Conservation (phyloP, 805 yeast species). For the Ogataea saltuana region DNA sequence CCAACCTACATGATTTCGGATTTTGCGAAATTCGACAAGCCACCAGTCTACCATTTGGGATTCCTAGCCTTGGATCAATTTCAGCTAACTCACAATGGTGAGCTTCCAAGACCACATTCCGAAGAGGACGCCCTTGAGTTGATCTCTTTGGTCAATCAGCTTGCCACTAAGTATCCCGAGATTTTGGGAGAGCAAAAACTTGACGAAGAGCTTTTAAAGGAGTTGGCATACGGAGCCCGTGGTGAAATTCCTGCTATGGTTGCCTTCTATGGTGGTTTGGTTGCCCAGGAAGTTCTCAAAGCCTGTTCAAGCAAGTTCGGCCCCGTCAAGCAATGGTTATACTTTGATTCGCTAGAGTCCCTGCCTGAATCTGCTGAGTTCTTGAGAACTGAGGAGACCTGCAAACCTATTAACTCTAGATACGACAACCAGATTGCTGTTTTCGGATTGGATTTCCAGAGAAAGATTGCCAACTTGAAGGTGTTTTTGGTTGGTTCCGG, state of each 20-base stretch:
- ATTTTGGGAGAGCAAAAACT: constrained; percentile 57
- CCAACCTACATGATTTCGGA: constrained; percentile 87
- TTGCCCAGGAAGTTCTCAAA: constrained; percentile 95
- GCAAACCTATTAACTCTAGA: constrained; percentile 75
- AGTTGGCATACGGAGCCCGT: constrained; percentile 78
- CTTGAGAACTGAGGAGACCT: constrained; percentile 68
- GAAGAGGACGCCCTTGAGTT: constrained; percentile 73
- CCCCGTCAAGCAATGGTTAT: constrained; percentile 90
- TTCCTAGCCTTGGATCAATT: constrained; percentile 87
- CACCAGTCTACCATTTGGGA: constrained; percentile 86
- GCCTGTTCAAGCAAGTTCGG: constrained; percentile 93
- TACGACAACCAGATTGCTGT: constrained; percentile 97
- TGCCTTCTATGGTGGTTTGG: constrained; percentile 90
- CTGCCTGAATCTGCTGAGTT: constrained; percentile 62
- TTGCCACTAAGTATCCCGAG: constrained; percentile 56
- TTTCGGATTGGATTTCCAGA: constrained; percentile 78
- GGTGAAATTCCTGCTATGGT: constrained; percentile 91
- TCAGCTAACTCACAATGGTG: constrained; percentile 57
- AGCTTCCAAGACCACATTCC: constrained; percentile 75
- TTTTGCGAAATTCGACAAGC: constrained; percentile 92
- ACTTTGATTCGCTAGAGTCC: constrained; percentile 92
- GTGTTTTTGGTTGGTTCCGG: constrained; percentile 96
- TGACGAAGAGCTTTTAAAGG: constrained; percentile 64
- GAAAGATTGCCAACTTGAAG: constrained; percentile 68
- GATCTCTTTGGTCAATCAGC: constrained; percentile 55